These are phyloP conservation scores for Middelhovenomyces tepae DNA, from an alignment of 805 yeast genomes.

Conservation along the genomic window DNA sequence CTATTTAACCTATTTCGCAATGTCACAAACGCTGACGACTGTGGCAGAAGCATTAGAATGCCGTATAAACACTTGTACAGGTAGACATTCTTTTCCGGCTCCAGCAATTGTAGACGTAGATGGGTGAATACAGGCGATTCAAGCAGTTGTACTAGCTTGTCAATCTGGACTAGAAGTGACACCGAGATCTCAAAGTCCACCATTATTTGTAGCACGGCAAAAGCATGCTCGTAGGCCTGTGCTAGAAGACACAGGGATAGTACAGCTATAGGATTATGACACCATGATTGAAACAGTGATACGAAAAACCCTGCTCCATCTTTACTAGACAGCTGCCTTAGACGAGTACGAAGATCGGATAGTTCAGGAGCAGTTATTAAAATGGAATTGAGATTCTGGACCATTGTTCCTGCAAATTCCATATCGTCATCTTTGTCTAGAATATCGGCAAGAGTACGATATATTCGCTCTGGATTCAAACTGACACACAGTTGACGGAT, in stretches of 20 bases:
- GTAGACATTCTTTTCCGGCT: conserved; percentile 73
- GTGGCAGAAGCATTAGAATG: conserved; percentile 86
- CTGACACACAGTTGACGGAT: conserved; percentile 75
- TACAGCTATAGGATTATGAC: conserved; percentile 82
- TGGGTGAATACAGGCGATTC: conserved; percentile 91
- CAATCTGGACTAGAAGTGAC: conserved; percentile 74
- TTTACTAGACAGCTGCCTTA: conserved; percentile 50
- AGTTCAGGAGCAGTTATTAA: conserved; percentile 81
- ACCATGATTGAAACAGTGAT: conserved; percentile 80
- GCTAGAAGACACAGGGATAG: conserved; percentile 77
- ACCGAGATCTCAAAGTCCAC: conserved; percentile 77
- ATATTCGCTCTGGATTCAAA: conserved; percentile 74
- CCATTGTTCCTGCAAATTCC: conserved; percentile 68
- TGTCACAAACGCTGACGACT: conserved; percentile 80
- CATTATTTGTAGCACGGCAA: conserved; percentile 66
- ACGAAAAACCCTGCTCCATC: conserved; percentile 66
- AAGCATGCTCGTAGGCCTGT: conserved; percentile 82
- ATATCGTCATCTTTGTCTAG: conserved; percentile 51
- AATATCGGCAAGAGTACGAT: conserved; percentile 69
- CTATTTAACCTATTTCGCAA: conserved; percentile 67
- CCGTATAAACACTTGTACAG: conserved; percentile 86
- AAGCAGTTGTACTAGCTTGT: conserved; percentile 76
- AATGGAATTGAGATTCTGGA: conserved; percentile 81
- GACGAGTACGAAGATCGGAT: conserved; percentile 53
- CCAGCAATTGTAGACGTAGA: conserved; percentile 77